Evolutionary conservation across 2,329 filamentous ascomycete genomes (phyloP).

Genomic region (Ilyonectria destructans): DNA sequence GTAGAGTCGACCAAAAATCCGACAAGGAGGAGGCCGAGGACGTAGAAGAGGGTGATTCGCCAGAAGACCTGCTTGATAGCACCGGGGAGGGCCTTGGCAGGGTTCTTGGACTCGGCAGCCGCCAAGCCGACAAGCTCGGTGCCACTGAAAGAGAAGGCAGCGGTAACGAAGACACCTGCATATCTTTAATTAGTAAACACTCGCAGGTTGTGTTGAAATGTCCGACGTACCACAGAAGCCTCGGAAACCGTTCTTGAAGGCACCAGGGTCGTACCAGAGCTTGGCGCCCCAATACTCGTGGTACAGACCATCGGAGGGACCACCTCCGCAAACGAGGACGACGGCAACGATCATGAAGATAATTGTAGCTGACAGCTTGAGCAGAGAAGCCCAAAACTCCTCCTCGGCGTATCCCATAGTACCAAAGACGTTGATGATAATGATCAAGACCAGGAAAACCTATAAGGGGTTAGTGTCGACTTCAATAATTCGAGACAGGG

Average conservation of each 20-base stretch:
- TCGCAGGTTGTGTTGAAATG: rapidly evolving
- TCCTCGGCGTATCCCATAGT: slow-evolving; percentile 72
- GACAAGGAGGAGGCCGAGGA: slow-evolving; percentile 68
- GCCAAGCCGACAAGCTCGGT: slow-evolving; percentile 84
- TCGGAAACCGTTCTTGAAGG: slow-evolving; percentile 82
- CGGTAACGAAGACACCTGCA: slow-evolving; percentile 67
- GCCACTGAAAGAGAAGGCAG: slow-evolving; percentile 81
- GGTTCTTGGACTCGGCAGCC: slow-evolving; percentile 80
- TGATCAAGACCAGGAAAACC: slow-evolving; percentile 68
- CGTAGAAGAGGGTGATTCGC: slow-evolving; percentile 71
- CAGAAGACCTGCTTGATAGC: slow-evolving; percentile 86
- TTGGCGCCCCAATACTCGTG: slow-evolving; percentile 65
- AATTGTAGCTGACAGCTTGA: slow-evolving; percentile 72
- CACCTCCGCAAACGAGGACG: slow-evolving; percentile 73
- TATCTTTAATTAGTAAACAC: background rate
- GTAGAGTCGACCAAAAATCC: slow-evolving; percentile 65
- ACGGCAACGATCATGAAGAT: slow-evolving; percentile 77
- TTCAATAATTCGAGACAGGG: background rate
- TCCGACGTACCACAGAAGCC: slow-evolving; percentile 79
- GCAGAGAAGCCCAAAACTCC: slow-evolving; percentile 71
- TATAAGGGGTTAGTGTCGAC: slow-evolving; percentile 20
- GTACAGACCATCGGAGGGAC: slow-evolving; percentile 65
- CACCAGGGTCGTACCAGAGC: slow-evolving; percentile 66
- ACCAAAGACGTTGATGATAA: slow-evolving; percentile 71
- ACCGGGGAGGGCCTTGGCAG: slow-evolving; percentile 81